phyloP scores from a whole-genome alignment of 352 stramenopile species.

The Phytophthora lateralis region DNA sequence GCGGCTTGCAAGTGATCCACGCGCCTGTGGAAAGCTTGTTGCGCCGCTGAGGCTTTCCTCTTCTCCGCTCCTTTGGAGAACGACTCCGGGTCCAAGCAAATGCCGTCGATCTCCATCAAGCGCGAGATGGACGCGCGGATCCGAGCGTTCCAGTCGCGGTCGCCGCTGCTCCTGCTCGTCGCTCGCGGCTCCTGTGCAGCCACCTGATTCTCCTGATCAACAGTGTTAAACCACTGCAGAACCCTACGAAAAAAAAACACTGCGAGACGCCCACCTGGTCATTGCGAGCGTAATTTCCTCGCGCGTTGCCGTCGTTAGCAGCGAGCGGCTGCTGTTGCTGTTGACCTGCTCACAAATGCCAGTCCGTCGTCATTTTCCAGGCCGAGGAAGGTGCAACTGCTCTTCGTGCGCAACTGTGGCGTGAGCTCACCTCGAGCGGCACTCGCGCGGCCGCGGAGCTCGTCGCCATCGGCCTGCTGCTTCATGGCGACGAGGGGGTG shows the following conservation, averaged over 20 bases:
- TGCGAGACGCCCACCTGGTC: slow-evolving; percentile 9
- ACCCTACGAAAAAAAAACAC: not conserved
- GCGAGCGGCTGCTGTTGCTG: slow-evolving; percentile 3
- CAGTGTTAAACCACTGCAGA: slow-evolving; percentile 9
- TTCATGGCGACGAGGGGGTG: slow-evolving; percentile 7
- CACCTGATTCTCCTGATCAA: not conserved
- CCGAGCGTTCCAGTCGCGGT: slow-evolving; percentile 26
- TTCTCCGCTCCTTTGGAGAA: slow-evolving; percentile 41
- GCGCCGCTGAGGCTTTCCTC: slow-evolving; percentile 23
- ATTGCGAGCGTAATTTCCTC: slow-evolving; percentile 1
- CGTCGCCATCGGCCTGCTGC: slow-evolving; percentile 3
- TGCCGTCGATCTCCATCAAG: slow-evolving; percentile 38
- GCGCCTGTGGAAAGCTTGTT: slow-evolving; percentile 41
- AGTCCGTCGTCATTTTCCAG: slow-evolving; percentile 16
- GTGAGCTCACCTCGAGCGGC: slow-evolving; percentile 24
- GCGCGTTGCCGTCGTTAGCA: not conserved
- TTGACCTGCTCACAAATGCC: slow-evolving; percentile 8
- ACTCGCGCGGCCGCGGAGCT: not conserved
- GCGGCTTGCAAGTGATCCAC: slow-evolving; percentile 26
- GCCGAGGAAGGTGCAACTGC: not conserved
- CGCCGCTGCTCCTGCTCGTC: not conserved
- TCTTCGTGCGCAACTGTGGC: not conserved
- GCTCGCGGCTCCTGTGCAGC: not conserved
- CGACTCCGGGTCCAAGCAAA: slow-evolving; percentile 17
- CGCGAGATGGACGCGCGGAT: slow-evolving; percentile 34